Conservation (phyloP, 257 asterid species). For the Nicotiana otophora region DNA sequence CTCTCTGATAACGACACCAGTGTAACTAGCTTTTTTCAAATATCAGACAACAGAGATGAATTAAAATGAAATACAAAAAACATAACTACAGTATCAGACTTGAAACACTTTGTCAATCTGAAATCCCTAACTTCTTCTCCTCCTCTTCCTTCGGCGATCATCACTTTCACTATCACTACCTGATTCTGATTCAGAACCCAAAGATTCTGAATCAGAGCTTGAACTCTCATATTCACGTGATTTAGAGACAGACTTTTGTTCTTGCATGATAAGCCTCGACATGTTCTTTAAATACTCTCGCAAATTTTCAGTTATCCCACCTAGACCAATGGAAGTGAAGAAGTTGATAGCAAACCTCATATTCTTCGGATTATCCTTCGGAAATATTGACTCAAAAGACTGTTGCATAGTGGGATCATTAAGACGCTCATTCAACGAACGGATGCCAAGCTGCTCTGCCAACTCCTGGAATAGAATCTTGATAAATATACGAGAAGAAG, state of each 20-base stretch:
- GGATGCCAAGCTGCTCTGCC: slow-evolving; percentile 8
- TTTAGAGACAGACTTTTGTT: not conserved
- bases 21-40: not conserved
- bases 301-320: slow-evolving; percentile 11
- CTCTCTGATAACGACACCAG: not conserved
- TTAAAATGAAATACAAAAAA: not conserved
- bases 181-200: too few relatives aligned
- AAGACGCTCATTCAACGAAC: not conserved
- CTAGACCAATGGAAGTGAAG: slow-evolving; percentile 13
- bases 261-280: not conserved
- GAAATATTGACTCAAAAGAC: slow-evolving; percentile 2
- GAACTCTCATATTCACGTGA: not conserved
- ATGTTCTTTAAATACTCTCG: not conserved
- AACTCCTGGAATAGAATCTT: slow-evolving; percentile 11
- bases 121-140: not conserved
- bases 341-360: slow-evolving; percentile 11
- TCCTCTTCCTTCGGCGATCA: not conserved
- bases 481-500: slow-evolving; percentile 15
- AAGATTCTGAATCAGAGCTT: not conserved
- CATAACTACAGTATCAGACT: not conserved
- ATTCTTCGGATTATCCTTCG: slow-evolving; percentile 8
- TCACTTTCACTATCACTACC: not conserved
- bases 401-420: slow-evolving; percentile 1
- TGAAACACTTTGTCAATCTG: not conserved
- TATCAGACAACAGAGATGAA: not conserved